Evolutionary conservation across 176 grass and related monocot species (phyloP).

Genomic region (Oryza coarctata): DNA sequence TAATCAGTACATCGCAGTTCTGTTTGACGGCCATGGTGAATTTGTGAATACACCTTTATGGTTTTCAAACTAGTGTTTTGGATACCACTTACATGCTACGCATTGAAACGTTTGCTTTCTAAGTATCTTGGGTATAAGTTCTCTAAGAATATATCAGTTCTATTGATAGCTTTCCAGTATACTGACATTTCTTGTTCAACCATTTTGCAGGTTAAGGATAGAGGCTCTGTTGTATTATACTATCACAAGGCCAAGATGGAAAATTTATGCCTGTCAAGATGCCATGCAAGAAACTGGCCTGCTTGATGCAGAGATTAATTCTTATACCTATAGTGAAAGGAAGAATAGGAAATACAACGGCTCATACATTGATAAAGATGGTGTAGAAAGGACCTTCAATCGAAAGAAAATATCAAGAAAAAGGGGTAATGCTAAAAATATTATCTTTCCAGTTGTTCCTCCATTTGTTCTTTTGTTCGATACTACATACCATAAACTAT

Average conservation of each 20-base stretch:
- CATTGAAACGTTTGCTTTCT: not conserved
- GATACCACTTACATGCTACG: not conserved
- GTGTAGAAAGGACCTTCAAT: constrained; percentile 49
- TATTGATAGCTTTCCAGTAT: not conserved
- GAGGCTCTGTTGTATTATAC: constrained; percentile 36
- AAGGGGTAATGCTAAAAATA: constrained; percentile 45
- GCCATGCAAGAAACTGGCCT: constrained; percentile 10
- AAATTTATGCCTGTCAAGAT: constrained; percentile 33
- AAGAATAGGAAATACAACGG: constrained; percentile 42
- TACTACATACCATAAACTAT: not conserved
- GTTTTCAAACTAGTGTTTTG: not conserved
- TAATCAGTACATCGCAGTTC: not conserved
- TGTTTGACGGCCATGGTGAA: not conserved
- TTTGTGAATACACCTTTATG: not conserved
- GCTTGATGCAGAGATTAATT: constrained; percentile 29
- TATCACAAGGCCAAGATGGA: constrained; percentile 36
- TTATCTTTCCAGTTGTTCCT: not conserved
- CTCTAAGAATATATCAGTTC: not conserved
- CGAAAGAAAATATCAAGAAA: constrained; percentile 81
- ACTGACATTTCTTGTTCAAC: constrained; percentile 7
- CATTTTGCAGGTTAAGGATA: constrained; percentile 51
- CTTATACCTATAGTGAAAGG: constrained; percentile 19
- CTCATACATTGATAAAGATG: constrained; percentile 78
- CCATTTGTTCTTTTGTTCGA: not conserved
- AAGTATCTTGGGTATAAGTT: not conserved